Evolutionary conservation across 2,329 filamentous ascomycete genomes (phyloP), one percentile per base, ranked within the genome.

Genomic region (Akanthomyces dipterigenus): DNA sequence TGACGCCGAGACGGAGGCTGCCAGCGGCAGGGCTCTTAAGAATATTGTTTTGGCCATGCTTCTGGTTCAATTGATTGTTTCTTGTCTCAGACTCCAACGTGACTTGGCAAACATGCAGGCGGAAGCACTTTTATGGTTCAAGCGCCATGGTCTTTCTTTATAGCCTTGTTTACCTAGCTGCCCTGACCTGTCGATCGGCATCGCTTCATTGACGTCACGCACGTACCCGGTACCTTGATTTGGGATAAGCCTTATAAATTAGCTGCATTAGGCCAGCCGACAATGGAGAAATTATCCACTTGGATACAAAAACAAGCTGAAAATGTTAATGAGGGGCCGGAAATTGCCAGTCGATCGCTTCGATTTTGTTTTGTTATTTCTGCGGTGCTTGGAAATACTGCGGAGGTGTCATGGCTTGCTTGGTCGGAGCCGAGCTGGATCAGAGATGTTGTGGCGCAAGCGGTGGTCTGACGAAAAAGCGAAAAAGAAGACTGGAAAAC

Each of bases 1-100:
- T n/a, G 65, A 65, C 3, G 66, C 65, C 18, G 65, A 65, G 48
- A 56, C 55, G 31, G 43, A 50, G 24, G 20, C 60, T n/a, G 58
- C 54, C 31, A 65, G 49, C 14, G 62, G 40, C 62, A 55, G 12
- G 9, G 43, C 43, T 9, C 31, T n/a, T 4, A 55, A 14, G 42
- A 55, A 5, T n/a, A 34, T 40, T 31, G 3, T 28, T 55, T 24
- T 48, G 9, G 31, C 22, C 58, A 61, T 61, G 3, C 16, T 31
- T 24, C 5, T 16, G 51, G 14, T 24, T 43, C 8, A 31, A 43
- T 12, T 4, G 16, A 14, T 43, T 43, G 6, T 14, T 51, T 51
- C 20, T 42, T 43, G 6, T 14, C 51, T 51, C 20, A 24, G 22
- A 20, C 8, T 43, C 7, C 26, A 54, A 36, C 14, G 36, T 12